phyloP scores from a whole-genome alignment of 2,329 filamentous ascomycete species.

The Fusarium vanettenii region DNA sequence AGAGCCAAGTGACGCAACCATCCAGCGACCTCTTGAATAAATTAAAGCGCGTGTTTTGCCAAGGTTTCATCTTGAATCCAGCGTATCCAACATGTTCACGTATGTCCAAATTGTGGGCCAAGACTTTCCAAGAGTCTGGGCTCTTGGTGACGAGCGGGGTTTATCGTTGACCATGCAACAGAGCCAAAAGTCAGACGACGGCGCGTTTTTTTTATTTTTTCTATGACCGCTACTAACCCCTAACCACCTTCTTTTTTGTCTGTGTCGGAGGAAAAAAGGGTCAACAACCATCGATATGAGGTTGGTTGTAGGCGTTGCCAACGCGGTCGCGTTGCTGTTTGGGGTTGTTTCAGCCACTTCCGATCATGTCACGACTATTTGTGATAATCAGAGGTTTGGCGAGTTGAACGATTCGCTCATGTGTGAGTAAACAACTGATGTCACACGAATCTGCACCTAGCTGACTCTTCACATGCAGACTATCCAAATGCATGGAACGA shows the following conservation, averaged over 20 bases:
- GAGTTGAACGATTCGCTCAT: constrained; percentile 30
- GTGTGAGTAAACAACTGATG: constrained; percentile 4
- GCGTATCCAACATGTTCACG: neutral
- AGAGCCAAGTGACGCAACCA: neutral
- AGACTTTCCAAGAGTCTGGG: constrained; percentile 3
- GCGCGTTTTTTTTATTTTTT: neutral
- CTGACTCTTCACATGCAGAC: constrained; percentile 28
- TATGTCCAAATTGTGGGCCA: neutral
- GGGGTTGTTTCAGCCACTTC: neutral
- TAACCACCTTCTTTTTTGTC: neutral
- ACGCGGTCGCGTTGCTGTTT: neutral
- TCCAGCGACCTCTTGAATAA: neutral
- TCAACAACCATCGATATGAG: constrained; percentile 3
- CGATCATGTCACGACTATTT: constrained; percentile 1
- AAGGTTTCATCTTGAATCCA: neutral
- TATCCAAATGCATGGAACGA: constrained; percentile 44
- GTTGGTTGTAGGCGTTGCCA: neutral
- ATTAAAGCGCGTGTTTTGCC: neutral
- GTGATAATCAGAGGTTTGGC: constrained; percentile 21
- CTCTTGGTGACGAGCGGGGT: neutral
- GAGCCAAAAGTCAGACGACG: neutral
- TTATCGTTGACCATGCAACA: constrained; percentile 26
- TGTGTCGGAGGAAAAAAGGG: neutral
- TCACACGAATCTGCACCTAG: accelerated
- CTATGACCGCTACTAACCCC: neutral